Evolutionary conservation across 495 filamentous ascomycete genomes (phyloP).

Genomic region (Wilcoxina mikolae): DNA sequence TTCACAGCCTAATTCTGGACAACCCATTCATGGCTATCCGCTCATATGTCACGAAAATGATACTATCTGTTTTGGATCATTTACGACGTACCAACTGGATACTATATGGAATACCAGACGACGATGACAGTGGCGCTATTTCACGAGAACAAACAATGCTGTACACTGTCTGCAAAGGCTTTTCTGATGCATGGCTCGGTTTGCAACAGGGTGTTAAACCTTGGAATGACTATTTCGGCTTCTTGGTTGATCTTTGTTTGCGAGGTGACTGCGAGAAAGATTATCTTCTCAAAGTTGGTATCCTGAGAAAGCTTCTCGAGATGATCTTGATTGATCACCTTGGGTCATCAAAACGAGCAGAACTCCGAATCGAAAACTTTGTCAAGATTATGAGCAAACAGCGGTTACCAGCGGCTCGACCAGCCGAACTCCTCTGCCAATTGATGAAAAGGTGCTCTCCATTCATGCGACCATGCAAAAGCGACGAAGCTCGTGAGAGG

Average conservation of each 20-base stretch:
- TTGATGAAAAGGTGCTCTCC: slow-evolving; percentile 3
- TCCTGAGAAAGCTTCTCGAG: slow-evolving; percentile 21
- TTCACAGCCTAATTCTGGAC: slow-evolving; percentile 53
- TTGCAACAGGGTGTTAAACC: slow-evolving; percentile 45
- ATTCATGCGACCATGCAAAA: slow-evolving; percentile 20
- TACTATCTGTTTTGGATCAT: slow-evolving; percentile 40
- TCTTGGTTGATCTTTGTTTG: slow-evolving; percentile 44
- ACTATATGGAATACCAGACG: slow-evolving; percentile 31
- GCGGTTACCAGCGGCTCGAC: background rate
- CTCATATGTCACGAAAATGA: slow-evolving; percentile 39
- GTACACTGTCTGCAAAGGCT: slow-evolving; percentile 38
- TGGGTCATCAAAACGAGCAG: slow-evolving; percentile 15
- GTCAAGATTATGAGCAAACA: slow-evolving; percentile 14
- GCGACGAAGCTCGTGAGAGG: slow-evolving; percentile 13
- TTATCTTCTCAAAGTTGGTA: slow-evolving; percentile 20
- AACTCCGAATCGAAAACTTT: slow-evolving; percentile 23
- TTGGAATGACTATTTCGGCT: slow-evolving; percentile 71
- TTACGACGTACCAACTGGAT: slow-evolving; percentile 26
- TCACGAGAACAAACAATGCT: slow-evolving; percentile 35
- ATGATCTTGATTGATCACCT: slow-evolving; percentile 22
- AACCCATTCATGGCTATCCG: slow-evolving; percentile 49
- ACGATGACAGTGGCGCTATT: slow-evolving; percentile 32
- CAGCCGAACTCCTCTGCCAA: background rate
- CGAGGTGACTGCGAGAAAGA: slow-evolving; percentile 26
- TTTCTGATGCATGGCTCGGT: slow-evolving; percentile 39